phyloP scores from a whole-genome alignment of 2,329 filamentous ascomycete genomes.

The Penicillium sp. region DNA sequence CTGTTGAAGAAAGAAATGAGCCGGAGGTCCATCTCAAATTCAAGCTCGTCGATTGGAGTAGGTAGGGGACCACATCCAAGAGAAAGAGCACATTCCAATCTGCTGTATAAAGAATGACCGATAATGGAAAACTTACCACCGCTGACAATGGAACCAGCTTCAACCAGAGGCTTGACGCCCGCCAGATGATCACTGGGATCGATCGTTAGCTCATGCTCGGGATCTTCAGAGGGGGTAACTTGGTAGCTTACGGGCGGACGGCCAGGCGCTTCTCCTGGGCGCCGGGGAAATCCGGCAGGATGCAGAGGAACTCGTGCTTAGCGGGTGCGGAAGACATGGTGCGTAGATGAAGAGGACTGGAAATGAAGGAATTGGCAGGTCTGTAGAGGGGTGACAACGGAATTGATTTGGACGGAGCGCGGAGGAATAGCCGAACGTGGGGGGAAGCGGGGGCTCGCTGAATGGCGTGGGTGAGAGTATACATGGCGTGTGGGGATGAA shows the following conservation, averaged over 20 bases:
- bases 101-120: not conserved
- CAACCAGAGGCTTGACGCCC: slow-evolving; percentile 53
- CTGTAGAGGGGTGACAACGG: not conserved
- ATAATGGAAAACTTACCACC: slow-evolving; percentile 55
- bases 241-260: slow-evolving; percentile 30
- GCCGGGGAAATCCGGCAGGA: slow-evolving; percentile 67
- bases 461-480: not conserved
- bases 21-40: not conserved
- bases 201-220: not conserved
- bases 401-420: slow-evolving; percentile 8
- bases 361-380: slow-evolving; percentile 2
- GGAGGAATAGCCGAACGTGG: slow-evolving; percentile 20
- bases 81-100: not conserved
- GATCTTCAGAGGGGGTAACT: slow-evolving; percentile 3
- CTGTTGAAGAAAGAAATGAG: slow-evolving; percentile 37
- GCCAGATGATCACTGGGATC: slow-evolving; percentile 55
- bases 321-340: slow-evolving; percentile 28
- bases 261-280: slow-evolving; percentile 61
- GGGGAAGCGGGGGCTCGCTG: slow-evolving; percentile 19
- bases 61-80: too few relatives aligned
- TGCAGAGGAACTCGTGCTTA: slow-evolving; percentile 66
- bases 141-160: slow-evolving; percentile 61
- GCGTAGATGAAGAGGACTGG: slow-evolving; percentile 8
- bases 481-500: not conserved
- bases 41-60: not conserved